Evolutionary conservation across 345 rosid genomes (phyloP), one percentile per base, ranked within the genome.

Genomic region (Moricandia moricandioides): DNA sequence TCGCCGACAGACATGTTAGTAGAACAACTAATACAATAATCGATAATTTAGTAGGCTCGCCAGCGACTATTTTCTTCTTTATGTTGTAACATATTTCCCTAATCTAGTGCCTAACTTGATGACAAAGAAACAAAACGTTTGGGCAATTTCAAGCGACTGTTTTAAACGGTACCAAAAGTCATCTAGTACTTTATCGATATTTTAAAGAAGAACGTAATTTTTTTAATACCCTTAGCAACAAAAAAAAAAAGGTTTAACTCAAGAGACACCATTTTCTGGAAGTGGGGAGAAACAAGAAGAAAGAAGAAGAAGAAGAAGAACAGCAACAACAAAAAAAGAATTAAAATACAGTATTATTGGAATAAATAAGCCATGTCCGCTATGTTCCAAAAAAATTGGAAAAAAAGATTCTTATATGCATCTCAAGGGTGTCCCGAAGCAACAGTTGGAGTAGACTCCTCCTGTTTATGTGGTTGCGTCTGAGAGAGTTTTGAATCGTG

Each of bases 341-440:
- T 18, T 71, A 31, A n/a, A 33, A 21, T 47, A 30, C 59, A 45
- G 5, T 17, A 10, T 17, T 4, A 6, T 45, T 17, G 18, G 66
- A 70, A 39, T 29, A 69, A 26, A 27, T n/a, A 56, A 56, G 30
- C 40, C 1, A 0, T 58, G 40, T 40, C 65, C 43, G 17, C 5
- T 59, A 39, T 29, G 56, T 43, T 59, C 17, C 30, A 29, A 70
- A 54, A 13, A 13, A 31, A 8, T 40, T 16, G 33, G 67, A 55
- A 17, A n/a, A n/a, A 43, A 40, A 29, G n/a, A 17, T 12, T 7
- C 17, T 57, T 39, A n/a, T 7, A 69, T 40, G 68, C 17, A 49
- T 72, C 37, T 62, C 62, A 67, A 65, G 72, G 30, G 31, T 66
- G 58, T 52, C 43, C 49, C 49, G 37, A 13, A 24, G 39, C 49